Evolutionary conservation across 192 early-diverging fungal genomes (phyloP).

Genomic region (Umbelopsis sp.): DNA sequence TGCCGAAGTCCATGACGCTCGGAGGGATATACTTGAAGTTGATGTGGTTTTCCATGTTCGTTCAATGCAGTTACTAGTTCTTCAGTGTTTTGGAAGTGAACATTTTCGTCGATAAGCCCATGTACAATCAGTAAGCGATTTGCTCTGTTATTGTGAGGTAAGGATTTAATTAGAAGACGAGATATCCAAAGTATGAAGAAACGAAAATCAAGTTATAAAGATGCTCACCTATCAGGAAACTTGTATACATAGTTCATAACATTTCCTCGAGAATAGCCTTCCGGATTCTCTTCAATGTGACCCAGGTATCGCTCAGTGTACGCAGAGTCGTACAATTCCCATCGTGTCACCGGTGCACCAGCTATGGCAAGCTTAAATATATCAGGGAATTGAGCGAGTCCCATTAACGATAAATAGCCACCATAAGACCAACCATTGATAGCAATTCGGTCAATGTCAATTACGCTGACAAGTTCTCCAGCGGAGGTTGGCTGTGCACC

Average conservation of each 20-base stretch:
- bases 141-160: constrained; percentile 29
- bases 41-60: constrained; percentile 56
- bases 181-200: neutral
- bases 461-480: constrained; percentile 20
- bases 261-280: constrained; percentile 53
- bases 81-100: constrained; percentile 69
- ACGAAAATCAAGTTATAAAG: neutral
- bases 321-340: constrained; percentile 74
- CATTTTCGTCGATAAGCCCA: constrained; percentile 79
- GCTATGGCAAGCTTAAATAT: constrained; percentile 66
- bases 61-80: constrained; percentile 54
- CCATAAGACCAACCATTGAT: constrained; percentile 80
- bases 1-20: constrained; percentile 72
- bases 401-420: constrained; percentile 71
- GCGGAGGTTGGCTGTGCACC: constrained; percentile 32
- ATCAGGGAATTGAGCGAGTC: constrained; percentile 56
- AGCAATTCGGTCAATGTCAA: constrained; percentile 64
- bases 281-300: constrained; percentile 42
- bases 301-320: constrained; percentile 79
- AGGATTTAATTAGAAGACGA: neutral
- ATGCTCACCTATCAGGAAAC: constrained; percentile 60
- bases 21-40: constrained; percentile 70
- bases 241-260: constrained; percentile 49
- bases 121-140: constrained; percentile 70
- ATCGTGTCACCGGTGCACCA: constrained; percentile 73